Conservation (phyloP, 164 flowering plant species). For the Protea cynaroides region DNA sequence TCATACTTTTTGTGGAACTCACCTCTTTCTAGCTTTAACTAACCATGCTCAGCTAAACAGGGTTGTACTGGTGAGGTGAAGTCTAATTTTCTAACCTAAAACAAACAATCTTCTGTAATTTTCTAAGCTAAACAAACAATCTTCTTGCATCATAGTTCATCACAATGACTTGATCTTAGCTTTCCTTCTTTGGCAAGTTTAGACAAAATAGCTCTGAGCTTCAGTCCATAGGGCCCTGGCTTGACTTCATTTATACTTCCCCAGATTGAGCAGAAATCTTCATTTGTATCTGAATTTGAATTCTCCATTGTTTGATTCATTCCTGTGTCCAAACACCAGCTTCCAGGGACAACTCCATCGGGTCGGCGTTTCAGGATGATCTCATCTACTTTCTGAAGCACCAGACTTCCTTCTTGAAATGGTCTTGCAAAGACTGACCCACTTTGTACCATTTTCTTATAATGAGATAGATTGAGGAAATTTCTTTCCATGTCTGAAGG, state of each 20-base stretch:
- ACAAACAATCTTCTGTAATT: no score
- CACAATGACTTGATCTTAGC: slow-evolving; percentile 7
- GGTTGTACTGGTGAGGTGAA: no score
- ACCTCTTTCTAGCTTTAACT: no score
- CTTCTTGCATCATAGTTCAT: background rate
- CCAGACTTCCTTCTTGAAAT: slow-evolving; percentile 18
- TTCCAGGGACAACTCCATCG: slow-evolving; percentile 28
- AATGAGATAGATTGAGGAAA: slow-evolving; percentile 12
- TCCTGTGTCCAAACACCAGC: slow-evolving; percentile 29
- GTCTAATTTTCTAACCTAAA: no score
- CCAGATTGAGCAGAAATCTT: slow-evolving; percentile 10
- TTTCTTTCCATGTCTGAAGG: slow-evolving; percentile 12
- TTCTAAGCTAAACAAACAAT: no score
- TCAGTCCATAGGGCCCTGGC: slow-evolving; percentile 13
- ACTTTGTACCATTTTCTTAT: slow-evolving; percentile 11
- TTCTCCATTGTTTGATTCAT: slow-evolving; percentile 7
- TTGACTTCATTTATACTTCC: slow-evolving; percentile 8
- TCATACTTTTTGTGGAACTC: no score
- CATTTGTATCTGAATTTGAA: background rate
- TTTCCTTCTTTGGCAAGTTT: slow-evolving; percentile 10
- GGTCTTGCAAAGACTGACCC: slow-evolving; percentile 36
- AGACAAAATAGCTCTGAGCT: slow-evolving; percentile 7
- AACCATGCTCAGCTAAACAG: no score
- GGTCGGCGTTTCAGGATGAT: slow-evolving; percentile 19
- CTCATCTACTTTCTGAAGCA: slow-evolving; percentile 30